A percentile compares a stretch with the other conserved stretches of the same genome.
phyloP scores from a whole-genome alignment of 305 asterid species.

The Fraxinus greggii region DNA sequence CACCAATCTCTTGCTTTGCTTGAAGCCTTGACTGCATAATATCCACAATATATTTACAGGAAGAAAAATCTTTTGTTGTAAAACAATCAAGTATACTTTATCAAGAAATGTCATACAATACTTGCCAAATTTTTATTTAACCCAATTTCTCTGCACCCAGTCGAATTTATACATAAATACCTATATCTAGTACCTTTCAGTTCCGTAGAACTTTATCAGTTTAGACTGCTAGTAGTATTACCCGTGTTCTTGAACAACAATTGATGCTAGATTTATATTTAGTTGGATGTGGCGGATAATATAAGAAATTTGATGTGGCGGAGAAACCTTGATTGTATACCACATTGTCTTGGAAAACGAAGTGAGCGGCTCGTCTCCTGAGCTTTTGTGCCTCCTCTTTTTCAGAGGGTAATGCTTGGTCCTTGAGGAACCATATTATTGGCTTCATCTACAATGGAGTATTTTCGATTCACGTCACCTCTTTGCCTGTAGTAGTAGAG shows the following conservation, averaged over 20 bases:
- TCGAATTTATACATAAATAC: background rate
- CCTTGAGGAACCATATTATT: too few relatives aligned
- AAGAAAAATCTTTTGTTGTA: background rate
- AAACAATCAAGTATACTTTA: conserved; percentile 1
- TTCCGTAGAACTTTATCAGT: conserved; percentile 12
- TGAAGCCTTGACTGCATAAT: conserved; percentile 84
- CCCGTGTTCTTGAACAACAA: background rate
- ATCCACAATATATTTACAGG: conserved; percentile 18
- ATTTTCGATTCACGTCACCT: too few relatives aligned
- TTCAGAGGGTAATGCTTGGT: too few relatives aligned
- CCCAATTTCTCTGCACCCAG: background rate
- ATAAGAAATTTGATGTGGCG: background rate
- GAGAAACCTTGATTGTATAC: too few relatives aligned
- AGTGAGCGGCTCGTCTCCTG: too few relatives aligned
- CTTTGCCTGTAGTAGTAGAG: too few relatives aligned
- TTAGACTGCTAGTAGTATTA: background rate
- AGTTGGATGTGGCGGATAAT: background rate
- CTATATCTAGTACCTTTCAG: conserved; percentile 2
- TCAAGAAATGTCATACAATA: background rate
- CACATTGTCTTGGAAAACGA: too few relatives aligned
- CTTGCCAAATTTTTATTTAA: background rate
- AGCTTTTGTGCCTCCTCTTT: too few relatives aligned
- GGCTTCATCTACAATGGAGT: too few relatives aligned
- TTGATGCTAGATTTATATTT: background rate
- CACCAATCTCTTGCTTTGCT: conserved; percentile 94